These are phyloP conservation scores for Solanum paucissectum DNA, from an alignment of 257 asterid species.

Conservation along the genomic window DNA sequence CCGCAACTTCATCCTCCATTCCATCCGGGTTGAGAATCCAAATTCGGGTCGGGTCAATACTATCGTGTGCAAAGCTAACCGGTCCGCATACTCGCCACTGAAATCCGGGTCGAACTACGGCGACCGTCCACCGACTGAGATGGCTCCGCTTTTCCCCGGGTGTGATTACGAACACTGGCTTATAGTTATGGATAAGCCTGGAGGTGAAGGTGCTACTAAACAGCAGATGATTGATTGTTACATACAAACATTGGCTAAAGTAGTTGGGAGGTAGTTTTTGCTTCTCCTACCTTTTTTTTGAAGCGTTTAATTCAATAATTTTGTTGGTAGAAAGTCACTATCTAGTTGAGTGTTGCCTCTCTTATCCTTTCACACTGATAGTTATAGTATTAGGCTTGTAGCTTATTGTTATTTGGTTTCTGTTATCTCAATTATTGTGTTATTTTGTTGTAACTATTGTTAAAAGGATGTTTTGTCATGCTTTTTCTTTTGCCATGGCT, in stretches of 20 bases:
- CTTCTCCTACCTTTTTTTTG: not conserved
- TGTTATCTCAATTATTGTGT: not conserved
- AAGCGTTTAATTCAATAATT: not conserved
- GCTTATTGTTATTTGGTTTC: not conserved
- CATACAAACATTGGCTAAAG: slow-evolving; percentile 67
- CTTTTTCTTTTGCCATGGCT: no score
- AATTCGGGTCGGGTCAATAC: slow-evolving; percentile 16
- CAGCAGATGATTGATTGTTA: slow-evolving; percentile 93
- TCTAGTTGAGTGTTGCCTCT: not conserved
- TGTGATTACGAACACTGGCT: slow-evolving; percentile 99
- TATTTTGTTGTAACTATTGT: not conserved
- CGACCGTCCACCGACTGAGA: slow-evolving; percentile 90
- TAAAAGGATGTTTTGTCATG: not conserved
- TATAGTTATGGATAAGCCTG: slow-evolving; percentile 94
- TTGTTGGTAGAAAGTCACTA: not conserved
- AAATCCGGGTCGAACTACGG: slow-evolving; percentile 68
- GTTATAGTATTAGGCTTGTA: not conserved
- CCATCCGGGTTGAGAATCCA: slow-evolving; percentile 14
- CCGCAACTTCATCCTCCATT: not conserved
- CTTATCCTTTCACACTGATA: not conserved
- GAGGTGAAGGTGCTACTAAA: slow-evolving; percentile 88
- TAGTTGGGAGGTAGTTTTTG: slow-evolving; percentile 43
- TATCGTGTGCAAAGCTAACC: slow-evolving; percentile 56
- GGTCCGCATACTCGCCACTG: slow-evolving; percentile 73
- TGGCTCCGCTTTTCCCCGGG: slow-evolving; percentile 96